Base-by-base conservation (phyloP, 1,139 yeast species). In the Kodamaea plutei region DNA sequence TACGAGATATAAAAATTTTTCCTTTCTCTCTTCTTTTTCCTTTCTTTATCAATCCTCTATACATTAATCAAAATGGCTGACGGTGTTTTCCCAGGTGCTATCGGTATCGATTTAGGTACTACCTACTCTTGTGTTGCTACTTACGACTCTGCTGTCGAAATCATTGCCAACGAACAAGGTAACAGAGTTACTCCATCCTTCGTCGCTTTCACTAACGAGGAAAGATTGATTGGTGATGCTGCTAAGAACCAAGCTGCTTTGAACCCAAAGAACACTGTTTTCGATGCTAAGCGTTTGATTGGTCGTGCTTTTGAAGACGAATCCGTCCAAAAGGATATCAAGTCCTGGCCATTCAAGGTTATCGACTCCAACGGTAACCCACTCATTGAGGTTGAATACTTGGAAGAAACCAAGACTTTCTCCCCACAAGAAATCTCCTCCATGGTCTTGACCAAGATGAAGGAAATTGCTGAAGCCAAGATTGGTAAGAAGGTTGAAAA, bases 1-100 rank as follows among this genome's bases (percentile, higher is more conserved):
- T 10, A 10, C 29, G 29, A 14, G 16, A 12, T 28, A 21, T 25
- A 30, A 33, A 38, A 38, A 32, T 38, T 43, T 47, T 44, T 36
- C 38, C 35, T 42, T 38, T 30, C 35, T 35, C 33, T 41, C 39
- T 35, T 40, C 40, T 35, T 47, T 43, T n/a, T n/a, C n/a, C n/a
- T 41, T 37, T 38, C 25, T 16, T 40, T 37, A 31, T 37, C 40
- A 35, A 35, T 33, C 39, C 38, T 39, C 37, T 38, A n/a, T n/a
- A 38, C 35, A 35, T 36, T 31, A 33, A 36, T 33, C 40, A 45
- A 37, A 66, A 82, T 82, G 89, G 85, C 89, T 81, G 96, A 89
- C 81, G 96, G 96, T 84, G 94, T 89, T 76, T 89, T 84, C 84
- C 94, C 89, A 81, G 95, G 95, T 81, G 97, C 97, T 75, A 88